Evolutionary conservation across 768 basidiomycete species (phyloP), one percentile per base, ranked within the genome.

Genomic region (Tulasnella sp.): DNA sequence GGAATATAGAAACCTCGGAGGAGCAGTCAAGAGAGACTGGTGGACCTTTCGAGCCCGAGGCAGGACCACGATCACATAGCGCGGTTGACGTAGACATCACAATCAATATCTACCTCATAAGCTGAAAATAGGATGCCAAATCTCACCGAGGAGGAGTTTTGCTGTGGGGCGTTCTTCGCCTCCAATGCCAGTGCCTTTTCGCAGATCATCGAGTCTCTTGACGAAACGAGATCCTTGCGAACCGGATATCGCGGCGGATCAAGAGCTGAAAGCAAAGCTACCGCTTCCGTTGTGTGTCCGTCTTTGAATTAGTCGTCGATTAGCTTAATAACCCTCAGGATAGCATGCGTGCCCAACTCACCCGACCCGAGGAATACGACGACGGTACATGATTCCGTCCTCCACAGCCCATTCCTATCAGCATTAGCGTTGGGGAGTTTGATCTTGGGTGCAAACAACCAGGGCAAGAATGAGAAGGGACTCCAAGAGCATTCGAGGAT

Each of bases 321-420:
- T 64, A 54, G n/a, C 41, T 14, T 7, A 18, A 80, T 50, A 60
- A 73, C 77, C 78, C 81, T 82, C 34, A 48, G 14, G 46, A 78
- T 77, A 80, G 81, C 73, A 73, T 41, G 42, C 42, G 41, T 64
- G 77, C 64, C 72, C 31, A n/a, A 86, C 88, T 84, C 84, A 94
- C 97, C 97, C 85, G 97, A 99, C 80, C 97, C 97, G 18, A 99
- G 90, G 84, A 98, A 98, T 77, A 98, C 91, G 4, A 94, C 96
- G 22, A 98, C 86, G 50, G 85, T 85, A 81, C 89, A 90, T 81
- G 41, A 6, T 82, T 88, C 72, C 85, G 24, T n/a, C 34, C 48
- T 50, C 20, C 42, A 12, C 42, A 54, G n/a, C 28, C 41, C 14
- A 5, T 48, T 73, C 54, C 44, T 14, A n/a, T 12, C 6, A 31